Evolutionary conservation across 2,329 filamentous ascomycete species (phyloP), one percentile per base, ranked within the genome.

Genomic region (Apiospora rasikravindrae): DNA sequence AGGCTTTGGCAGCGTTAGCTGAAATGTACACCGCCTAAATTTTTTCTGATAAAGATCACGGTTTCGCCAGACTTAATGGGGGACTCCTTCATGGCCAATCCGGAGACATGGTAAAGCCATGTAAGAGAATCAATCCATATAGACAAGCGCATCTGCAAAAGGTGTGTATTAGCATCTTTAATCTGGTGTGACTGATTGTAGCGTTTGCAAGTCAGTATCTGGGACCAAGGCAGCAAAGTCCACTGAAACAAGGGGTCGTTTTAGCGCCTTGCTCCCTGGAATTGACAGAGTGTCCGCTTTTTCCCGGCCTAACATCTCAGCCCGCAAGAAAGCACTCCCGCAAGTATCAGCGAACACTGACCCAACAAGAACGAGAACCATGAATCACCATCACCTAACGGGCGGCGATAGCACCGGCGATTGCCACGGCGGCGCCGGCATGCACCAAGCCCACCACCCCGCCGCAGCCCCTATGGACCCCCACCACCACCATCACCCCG

Each of bases 231-330:
- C 53, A 61, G 7, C 22, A 2, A 61, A 61, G 57, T 40, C 57
- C 57, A 64, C 57, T 64, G 57, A 64, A 64, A 64, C 57, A 64
- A 64, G 33, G 57, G 57, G 57, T 22, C 24, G 57, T 40, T 64
- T 64, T 37, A 64, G 57, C 33, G 57, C 33, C 57, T 11, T 40
- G 1, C 33, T n/a, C 33, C 33, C 33, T 37, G 29, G 37, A 40
- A 40, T 64, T 64, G 33, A 64, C 57, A 64, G 33, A 4, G 14
- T 64, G 19, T 64, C 57, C 57, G 33, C 57, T 40, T 64, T 64
- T 64, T 7, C 2, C 19, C 19, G 26, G 4, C 53, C 29, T 37
- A 13, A 13, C 16, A 37, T 61, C 29, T 40, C 33, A 24, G 3
- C 33, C n/a, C 16, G 37, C 16, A 61, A 29, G 13, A 33, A 22